Evolutionary conservation across 176 grass and related monocot species (phyloP).

Genomic region (Tillandsia fasciculata): DNA sequence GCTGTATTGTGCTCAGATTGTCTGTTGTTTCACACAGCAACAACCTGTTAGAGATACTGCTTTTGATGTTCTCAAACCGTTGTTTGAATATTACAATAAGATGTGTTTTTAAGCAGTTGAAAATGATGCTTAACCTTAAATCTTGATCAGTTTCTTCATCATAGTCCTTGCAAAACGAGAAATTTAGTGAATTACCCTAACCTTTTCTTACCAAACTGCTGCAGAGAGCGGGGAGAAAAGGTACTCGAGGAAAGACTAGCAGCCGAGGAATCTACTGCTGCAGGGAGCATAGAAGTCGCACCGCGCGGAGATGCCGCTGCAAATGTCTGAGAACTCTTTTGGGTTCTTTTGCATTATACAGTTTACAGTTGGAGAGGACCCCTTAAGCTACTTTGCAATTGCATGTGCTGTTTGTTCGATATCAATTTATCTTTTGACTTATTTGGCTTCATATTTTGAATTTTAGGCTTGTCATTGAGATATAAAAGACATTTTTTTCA

Average conservation of each 20-base stretch:
- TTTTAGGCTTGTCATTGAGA: too few species aligned
- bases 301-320: constrained; percentile 19
- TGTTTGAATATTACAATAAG: too few species aligned
- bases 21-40: too few species aligned
- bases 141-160: too few species aligned
- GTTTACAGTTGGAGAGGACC: background rate
- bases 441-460: too few species aligned
- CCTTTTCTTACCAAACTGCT: constrained; percentile 7
- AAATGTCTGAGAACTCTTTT: constrained; percentile 31
- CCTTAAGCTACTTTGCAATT: background rate
- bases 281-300: constrained; percentile 22
- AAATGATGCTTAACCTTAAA: too few species aligned
- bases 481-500: too few species aligned
- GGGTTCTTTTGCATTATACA: background rate
- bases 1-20: too few species aligned
- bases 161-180: background rate
- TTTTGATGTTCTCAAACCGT: too few species aligned
- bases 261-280: constrained; percentile 27
- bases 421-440: too few species aligned
- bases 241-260: constrained; percentile 81
- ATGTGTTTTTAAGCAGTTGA: too few species aligned
- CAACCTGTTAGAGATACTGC: too few species aligned
- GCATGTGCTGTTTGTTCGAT: background rate
- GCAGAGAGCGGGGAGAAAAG: constrained; percentile 80
- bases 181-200: constrained; percentile 2